Conservation (phyloP, 768 basidiomycete genomes). For the Lactarius sp. region DNA sequence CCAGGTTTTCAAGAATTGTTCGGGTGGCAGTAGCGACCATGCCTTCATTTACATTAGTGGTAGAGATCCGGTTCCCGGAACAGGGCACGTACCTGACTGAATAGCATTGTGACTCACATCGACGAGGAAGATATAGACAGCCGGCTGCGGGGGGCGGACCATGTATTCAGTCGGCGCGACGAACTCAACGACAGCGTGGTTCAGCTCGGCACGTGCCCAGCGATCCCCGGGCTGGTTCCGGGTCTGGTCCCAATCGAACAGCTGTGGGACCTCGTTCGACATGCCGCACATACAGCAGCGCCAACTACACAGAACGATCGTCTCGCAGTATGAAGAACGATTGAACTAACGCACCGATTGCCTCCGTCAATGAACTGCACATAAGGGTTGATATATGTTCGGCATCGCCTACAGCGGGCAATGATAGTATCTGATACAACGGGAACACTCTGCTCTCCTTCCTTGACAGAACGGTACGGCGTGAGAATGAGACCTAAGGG, state of each 20-base stretch:
- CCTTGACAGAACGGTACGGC: slow-evolving; percentile 46
- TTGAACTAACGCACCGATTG: slow-evolving; percentile 54
- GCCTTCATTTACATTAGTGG: slow-evolving; percentile 41
- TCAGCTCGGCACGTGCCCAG: slow-evolving; percentile 91
- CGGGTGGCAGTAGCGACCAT: slow-evolving; percentile 99
- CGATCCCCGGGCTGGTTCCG: slow-evolving; percentile 93
- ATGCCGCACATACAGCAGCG: slow-evolving; percentile 99
- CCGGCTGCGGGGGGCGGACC: slow-evolving; percentile 97
- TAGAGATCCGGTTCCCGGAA: background rate
- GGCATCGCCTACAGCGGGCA: slow-evolving; percentile 49
- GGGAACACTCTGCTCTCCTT: slow-evolving; percentile 43
- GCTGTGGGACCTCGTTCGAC: slow-evolving; percentile 96
- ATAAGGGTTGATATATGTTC: slow-evolving; percentile 55
- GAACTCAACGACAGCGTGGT: slow-evolving; percentile 91
- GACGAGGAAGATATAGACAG: slow-evolving; percentile 94
- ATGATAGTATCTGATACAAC: slow-evolving; percentile 50
- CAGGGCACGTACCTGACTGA: slow-evolving; percentile 64
- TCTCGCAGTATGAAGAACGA: background rate
- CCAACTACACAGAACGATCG: slow-evolving; percentile 53
- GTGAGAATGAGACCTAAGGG: slow-evolving; percentile 48
- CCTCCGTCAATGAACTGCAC: slow-evolving; percentile 84
- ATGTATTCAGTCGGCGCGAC: slow-evolving; percentile 99
- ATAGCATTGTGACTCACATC: slow-evolving; percentile 93
- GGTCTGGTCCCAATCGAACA: slow-evolving; percentile 97
- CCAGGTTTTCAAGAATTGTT: slow-evolving; percentile 91